Base-by-base conservation (phyloP, 2,329 filamentous ascomycete genomes). In the Mycogone perniciosa region DNA sequence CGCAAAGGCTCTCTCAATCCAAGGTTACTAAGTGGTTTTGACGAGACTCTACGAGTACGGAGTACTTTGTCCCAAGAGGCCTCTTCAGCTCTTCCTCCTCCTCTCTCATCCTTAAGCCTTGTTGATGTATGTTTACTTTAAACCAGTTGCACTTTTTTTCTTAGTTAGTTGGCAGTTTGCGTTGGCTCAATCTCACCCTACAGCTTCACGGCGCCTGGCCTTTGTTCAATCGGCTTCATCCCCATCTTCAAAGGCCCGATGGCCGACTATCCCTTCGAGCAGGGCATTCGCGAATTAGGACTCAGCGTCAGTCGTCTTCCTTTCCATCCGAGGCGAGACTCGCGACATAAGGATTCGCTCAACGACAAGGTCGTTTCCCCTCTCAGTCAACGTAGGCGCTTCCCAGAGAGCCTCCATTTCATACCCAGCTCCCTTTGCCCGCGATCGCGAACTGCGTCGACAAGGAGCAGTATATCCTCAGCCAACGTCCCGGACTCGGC, bases 401-500 rank as follows among this genome's bases (percentile, higher is more conserved):
- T 64, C 3, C 66, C 65, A 0, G 66, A 68, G 46, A 66, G 58
- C 35, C 57, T 66, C 6, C 60, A 65, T 31, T 62, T 67, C 34
- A 48, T 54, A 1, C 60, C 62, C 0, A 54, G 56, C 34, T 56
- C 58, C 2, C 60, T 63, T 39, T 64, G 63, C 31, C 59, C 64
- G 27, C 64, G 68, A 9, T 71, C 68, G 1, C 65, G 66, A 0
- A 70, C 68, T 0, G 63, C 64, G 7, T 70, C 67, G 2, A 70
- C 69, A 0, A 64, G 68, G 54, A 70, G 67, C 54, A 70, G 67
- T 44, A 59, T 69, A 41, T 68, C 63, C 6, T 71, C 68, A 2
- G 66, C 65, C 4, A 64, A 67, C 35, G 51, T 69, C 3, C 66
- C 66, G 0, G 69, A 71, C 51, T 70, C 69, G 5, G 69, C 67